phyloP scores from a whole-genome alignment of 768 basidiomycete genomes.

The Leccinum rimulosum region DNA sequence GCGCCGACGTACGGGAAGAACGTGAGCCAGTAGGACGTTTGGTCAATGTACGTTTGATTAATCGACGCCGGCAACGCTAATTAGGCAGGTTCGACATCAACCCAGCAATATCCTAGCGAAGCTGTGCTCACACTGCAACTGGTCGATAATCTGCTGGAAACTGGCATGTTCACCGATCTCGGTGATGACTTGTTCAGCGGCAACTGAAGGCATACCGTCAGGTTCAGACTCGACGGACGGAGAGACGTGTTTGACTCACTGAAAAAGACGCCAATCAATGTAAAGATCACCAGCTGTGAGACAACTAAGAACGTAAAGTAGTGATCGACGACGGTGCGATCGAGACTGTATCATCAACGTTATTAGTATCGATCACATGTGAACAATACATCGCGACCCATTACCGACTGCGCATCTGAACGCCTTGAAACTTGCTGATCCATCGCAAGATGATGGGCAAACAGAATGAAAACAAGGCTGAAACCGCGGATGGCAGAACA shows the following conservation, averaged over 20 bases:
- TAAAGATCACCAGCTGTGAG: conserved; percentile 93
- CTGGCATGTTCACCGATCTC: conserved; percentile 49
- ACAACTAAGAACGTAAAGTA: conserved; percentile 95
- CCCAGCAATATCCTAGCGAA: too few species aligned
- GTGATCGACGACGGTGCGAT: conserved; percentile 87
- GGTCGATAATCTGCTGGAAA: conserved; percentile 43
- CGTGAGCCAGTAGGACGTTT: conserved; percentile 89
- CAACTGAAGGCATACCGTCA: conserved; percentile 17
- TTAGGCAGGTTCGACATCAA: conserved; percentile 31
- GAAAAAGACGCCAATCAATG: conserved; percentile 85
- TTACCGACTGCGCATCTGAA: conserved; percentile 32
- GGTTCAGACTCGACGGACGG: not conserved
- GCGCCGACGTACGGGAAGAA: conserved; percentile 77
- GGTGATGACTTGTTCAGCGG: conserved; percentile 40
- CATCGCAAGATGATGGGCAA: conserved; percentile 90
- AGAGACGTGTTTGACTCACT: conserved; percentile 44
- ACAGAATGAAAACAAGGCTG: conserved; percentile 85
- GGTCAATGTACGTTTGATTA: conserved; percentile 87
- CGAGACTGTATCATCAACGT: conserved; percentile 55
- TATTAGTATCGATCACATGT: not conserved
- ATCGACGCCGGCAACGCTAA: conserved; percentile 70
- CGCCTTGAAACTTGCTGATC: conserved; percentile 69
- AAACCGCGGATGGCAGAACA: conserved; percentile 88
- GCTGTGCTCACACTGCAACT: conserved; percentile 39
- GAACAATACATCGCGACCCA: not conserved